These are phyloP conservation scores for Globisporangium recalcitrans DNA, from an alignment of 352 stramenopile species.

Conservation along the genomic window DNA sequence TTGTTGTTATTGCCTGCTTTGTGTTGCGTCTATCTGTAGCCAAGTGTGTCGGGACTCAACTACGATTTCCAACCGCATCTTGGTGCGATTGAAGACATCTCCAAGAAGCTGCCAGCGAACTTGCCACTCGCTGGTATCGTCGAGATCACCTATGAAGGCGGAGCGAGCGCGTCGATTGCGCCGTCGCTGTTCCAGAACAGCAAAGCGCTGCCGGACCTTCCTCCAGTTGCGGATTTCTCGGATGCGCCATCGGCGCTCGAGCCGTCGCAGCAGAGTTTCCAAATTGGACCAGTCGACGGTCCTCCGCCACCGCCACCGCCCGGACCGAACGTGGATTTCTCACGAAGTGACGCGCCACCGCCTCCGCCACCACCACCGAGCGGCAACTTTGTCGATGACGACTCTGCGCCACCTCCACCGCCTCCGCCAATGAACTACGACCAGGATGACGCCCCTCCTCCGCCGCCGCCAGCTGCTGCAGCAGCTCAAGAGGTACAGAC, in stretches of 20 bases:
- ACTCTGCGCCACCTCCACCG: slow-evolving; percentile 36
- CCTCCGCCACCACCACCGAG: slow-evolving; percentile 50
- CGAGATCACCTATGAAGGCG: slow-evolving; percentile 72
- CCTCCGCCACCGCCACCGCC: slow-evolving; percentile 58
- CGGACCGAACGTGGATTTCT: slow-evolving; percentile 53
- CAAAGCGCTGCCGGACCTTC: slow-evolving; percentile 66
- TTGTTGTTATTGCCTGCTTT: slow-evolving; percentile 3
- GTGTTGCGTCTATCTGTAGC: slow-evolving; percentile 20
- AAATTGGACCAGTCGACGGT: slow-evolving; percentile 63
- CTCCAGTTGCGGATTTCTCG: slow-evolving; percentile 54
- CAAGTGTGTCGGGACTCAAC: slow-evolving; percentile 60
- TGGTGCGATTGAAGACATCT: slow-evolving; percentile 62
- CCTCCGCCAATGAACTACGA: slow-evolving; percentile 28
- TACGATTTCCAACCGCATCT: slow-evolving; percentile 77
- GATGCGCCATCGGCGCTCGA: slow-evolving; percentile 62
- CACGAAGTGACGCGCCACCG: slow-evolving; percentile 28
- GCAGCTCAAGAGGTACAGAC: slow-evolving; percentile 29
- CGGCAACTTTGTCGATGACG: slow-evolving; percentile 37
- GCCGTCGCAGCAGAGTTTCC: slow-evolving; percentile 42
- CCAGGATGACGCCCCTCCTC: slow-evolving; percentile 35
- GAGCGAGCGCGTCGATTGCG: slow-evolving; percentile 63
- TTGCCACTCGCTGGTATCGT: slow-evolving; percentile 76
- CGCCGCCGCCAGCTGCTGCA: slow-evolving; percentile 31
- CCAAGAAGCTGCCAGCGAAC: slow-evolving; percentile 71
- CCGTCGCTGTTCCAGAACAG: slow-evolving; percentile 77